A percentile compares a stretch with the other conserved stretches of the same genome.
Evolutionary conservation across 2,329 filamentous ascomycete species (phyloP).

Genomic region (Alternaria alternata): DNA sequence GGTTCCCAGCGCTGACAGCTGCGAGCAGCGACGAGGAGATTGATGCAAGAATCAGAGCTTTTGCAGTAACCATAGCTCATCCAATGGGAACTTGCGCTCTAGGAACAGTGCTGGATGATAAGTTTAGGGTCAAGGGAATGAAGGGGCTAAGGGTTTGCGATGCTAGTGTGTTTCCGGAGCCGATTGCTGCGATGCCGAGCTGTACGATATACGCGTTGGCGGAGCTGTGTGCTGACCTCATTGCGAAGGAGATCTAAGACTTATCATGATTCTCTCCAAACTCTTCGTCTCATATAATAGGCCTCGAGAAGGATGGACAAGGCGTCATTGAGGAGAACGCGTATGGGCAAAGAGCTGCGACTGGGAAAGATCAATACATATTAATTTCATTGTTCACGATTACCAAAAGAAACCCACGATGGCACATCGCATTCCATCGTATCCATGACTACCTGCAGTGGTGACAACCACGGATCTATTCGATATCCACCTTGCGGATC

Average conservation of each 20-base stretch:
- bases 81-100: conserved; percentile 30
- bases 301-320: not conserved
- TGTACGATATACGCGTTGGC: conserved; percentile 31
- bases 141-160: conserved; percentile 23
- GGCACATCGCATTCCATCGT: not conserved
- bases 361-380: not conserved
- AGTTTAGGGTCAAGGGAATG: conserved; percentile 23
- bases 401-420: not conserved
- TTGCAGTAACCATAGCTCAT: conserved; percentile 17
- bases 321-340: not conserved
- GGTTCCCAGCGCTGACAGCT: conserved; percentile 13
- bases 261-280: not conserved
- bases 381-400: not conserved
- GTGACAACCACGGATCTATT: conserved; percentile 41
- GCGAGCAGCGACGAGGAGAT: conserved; percentile 37
- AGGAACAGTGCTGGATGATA: conserved; percentile 27
- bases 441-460: not conserved
- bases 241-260: conserved; percentile 12
- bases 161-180: conserved; percentile 30
- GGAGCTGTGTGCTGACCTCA: conserved; percentile 32
- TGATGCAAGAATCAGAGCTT: conserved; percentile 25
- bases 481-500: conserved; percentile 61
- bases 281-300: not conserved
- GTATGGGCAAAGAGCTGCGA: no score
- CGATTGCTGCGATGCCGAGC: conserved; percentile 32